phyloP scores from a whole-genome alignment of 768 basidiomycete genomes.

The Tulasnella sp. region DNA sequence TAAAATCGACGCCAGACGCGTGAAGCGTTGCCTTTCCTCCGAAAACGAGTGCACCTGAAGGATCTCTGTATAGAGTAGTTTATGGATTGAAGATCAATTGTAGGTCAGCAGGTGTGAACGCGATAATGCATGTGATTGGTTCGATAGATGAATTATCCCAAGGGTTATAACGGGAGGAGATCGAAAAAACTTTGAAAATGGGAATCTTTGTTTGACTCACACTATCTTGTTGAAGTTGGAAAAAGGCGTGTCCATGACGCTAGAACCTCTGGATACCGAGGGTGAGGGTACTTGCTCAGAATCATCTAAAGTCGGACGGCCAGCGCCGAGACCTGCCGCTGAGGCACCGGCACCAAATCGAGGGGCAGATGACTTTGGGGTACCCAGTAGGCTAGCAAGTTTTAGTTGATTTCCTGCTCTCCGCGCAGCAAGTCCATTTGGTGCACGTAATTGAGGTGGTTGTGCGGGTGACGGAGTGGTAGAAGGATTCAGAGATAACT shows the following conservation, averaged over 20 bases:
- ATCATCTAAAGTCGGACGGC: slow-evolving; percentile 38
- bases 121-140: slow-evolving; percentile 3
- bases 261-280: too few relatives aligned
- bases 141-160: slow-evolving; percentile 8
- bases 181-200: too few relatives aligned
- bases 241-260: slow-evolving; percentile 84
- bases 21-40: slow-evolving; percentile 86
- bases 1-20: slow-evolving; percentile 78
- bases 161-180: neutral
- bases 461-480: slow-evolving; percentile 14
- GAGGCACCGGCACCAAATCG: slow-evolving; percentile 40
- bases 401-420: slow-evolving; percentile 31
- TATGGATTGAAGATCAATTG: slow-evolving; percentile 2
- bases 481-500: slow-evolving; percentile 6
- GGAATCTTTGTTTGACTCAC: too few relatives aligned
- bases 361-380: slow-evolving; percentile 38
- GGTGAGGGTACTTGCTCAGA: slow-evolving; percentile 12
- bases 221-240: slow-evolving; percentile 88
- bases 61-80: slow-evolving; percentile 49
- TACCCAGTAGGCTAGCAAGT: slow-evolving; percentile 41
- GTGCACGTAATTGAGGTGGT: slow-evolving; percentile 24
- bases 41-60: slow-evolving; percentile 91
- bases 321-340: slow-evolving; percentile 58
- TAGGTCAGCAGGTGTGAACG: slow-evolving; percentile 13
- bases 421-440: slow-evolving; percentile 28